phyloP scores from a whole-genome alignment of 139 green algal genomes.

The Edaphochlamys debaryana region DNA sequence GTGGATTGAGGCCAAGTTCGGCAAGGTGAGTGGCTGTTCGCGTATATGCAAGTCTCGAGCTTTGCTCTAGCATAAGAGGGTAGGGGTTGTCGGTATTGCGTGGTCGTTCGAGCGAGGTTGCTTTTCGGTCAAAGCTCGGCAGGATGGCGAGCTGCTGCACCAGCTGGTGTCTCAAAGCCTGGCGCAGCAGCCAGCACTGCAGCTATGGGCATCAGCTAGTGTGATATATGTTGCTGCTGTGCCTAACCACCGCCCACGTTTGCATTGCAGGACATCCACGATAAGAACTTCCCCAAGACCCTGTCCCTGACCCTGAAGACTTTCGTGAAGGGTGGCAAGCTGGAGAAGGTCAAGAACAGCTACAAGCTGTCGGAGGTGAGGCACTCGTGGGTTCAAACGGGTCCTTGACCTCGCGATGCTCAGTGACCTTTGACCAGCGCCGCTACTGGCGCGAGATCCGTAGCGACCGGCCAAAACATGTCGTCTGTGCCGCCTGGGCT shows the following conservation, averaged over 20 bases:
- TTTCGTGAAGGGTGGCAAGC: constrained; percentile 66
- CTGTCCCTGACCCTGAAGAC: constrained; percentile 63
- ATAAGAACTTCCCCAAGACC: constrained; percentile 70
- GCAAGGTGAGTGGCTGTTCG: constrained; percentile 25
- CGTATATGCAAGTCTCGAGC: background rate
- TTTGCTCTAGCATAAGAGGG: background rate
- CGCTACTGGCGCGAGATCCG: background rate
- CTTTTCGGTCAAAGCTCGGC: too few species aligned
- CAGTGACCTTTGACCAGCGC: background rate
- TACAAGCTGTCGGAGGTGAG: constrained; percentile 71
- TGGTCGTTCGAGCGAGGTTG: background rate
- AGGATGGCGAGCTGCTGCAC: background rate
- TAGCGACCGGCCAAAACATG: background rate
- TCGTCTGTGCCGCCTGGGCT: background rate
- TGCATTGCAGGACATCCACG: constrained; percentile 33
- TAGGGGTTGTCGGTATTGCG: background rate
- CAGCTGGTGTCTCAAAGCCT: background rate
- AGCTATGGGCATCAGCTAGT: too few species aligned
- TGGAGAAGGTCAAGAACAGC: constrained; percentile 79
- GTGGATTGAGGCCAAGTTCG: constrained; percentile 75
- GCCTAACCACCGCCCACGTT: background rate
- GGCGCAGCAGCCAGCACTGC: background rate
- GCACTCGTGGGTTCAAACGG: background rate
- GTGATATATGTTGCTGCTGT: too few species aligned
- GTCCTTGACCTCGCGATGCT: background rate